phyloP scores from a whole-genome alignment of 2,329 filamentous ascomycete genomes.

The Parascedosporium putredinis region DNA sequence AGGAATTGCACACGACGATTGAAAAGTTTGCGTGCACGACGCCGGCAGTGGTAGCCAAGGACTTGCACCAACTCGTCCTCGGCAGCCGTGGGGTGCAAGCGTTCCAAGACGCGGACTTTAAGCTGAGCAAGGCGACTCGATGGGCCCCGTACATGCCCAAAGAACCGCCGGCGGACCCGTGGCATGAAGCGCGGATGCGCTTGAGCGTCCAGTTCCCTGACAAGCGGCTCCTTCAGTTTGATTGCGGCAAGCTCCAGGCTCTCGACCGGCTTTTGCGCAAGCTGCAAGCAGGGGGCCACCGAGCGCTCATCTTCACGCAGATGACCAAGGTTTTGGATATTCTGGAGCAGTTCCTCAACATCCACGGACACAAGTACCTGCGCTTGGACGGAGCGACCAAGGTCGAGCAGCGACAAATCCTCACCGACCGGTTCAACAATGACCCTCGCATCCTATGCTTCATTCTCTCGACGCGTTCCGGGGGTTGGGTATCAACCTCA shows the following conservation, averaged over 20 bases:
- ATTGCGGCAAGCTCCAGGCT: slow-evolving; percentile 91
- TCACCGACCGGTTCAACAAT: slow-evolving; percentile 94
- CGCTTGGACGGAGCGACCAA: slow-evolving; percentile 94
- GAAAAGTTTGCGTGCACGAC: slow-evolving; percentile 89
- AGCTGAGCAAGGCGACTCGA: slow-evolving; percentile 44
- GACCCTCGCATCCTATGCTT: slow-evolving; percentile 88
- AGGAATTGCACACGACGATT: slow-evolving; percentile 62
- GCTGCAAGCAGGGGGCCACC: slow-evolving; percentile 80
- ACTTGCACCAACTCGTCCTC: slow-evolving; percentile 59
- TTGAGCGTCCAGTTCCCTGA: slow-evolving; percentile 95
- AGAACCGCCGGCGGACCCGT: slow-evolving; percentile 59
- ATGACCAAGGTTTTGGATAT: slow-evolving; percentile 99
- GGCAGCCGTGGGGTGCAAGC: slow-evolving; percentile 47
- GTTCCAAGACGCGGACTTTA: slow-evolving; percentile 46
- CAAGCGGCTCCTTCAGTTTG: slow-evolving; percentile 90
- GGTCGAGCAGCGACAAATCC: slow-evolving; percentile 86
- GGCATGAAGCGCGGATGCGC: slow-evolving; percentile 87
- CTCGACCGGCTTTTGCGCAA: slow-evolving; percentile 78
- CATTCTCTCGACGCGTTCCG: slow-evolving; percentile 88
- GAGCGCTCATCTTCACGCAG: slow-evolving; percentile 95
- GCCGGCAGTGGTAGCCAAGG: slow-evolving; percentile 73
- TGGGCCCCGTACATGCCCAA: slow-evolving; percentile 48
- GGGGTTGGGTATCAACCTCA: slow-evolving; percentile 94
- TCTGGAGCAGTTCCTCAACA: slow-evolving; percentile 93
- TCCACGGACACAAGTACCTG: slow-evolving; percentile 93